Percentiles rank a stretch among this genome's conserved stretches.
Conservation (phyloP, 176 grass and related monocot species). For the Calamus simplicifolius region DNA sequence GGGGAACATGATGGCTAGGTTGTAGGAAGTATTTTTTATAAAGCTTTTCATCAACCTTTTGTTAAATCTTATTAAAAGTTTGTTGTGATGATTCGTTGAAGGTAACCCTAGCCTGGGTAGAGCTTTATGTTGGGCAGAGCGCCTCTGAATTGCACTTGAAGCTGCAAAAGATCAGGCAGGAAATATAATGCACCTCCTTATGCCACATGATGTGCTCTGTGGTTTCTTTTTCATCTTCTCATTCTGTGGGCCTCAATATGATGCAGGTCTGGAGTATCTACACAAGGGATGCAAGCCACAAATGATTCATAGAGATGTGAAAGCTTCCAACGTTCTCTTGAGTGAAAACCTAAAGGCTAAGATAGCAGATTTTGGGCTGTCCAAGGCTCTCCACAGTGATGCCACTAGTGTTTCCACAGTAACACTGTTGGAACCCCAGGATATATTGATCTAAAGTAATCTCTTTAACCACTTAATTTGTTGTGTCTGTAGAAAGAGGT, state of each 20-base stretch:
- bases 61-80: not conserved
- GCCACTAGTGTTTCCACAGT: conserved; percentile 26
- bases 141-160: conserved; percentile 32
- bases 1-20: no score
- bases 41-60: not conserved
- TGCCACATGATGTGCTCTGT: not conserved
- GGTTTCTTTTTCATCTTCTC: not conserved
- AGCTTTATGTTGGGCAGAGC: conserved; percentile 27
- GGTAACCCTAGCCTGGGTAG: not conserved
- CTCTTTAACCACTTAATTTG: no score
- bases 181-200: not conserved
- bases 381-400: conserved; percentile 21
- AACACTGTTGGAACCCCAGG: conserved; percentile 26
- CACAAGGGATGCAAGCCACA: conserved; percentile 40
- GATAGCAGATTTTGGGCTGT: conserved; percentile 60
- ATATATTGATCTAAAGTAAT: conserved; percentile 55
- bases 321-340: conserved; percentile 45
- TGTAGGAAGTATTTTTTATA: no score
- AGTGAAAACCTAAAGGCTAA: conserved; percentile 41
- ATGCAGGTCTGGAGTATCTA: conserved; percentile 48
- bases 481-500: no score
- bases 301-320: conserved; percentile 54
- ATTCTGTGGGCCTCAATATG: not conserved
- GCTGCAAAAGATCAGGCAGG: conserved; percentile 41
- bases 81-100: not conserved